Conservation (phyloP, 805 yeast genomes). For the Candida ovalis region DNA sequence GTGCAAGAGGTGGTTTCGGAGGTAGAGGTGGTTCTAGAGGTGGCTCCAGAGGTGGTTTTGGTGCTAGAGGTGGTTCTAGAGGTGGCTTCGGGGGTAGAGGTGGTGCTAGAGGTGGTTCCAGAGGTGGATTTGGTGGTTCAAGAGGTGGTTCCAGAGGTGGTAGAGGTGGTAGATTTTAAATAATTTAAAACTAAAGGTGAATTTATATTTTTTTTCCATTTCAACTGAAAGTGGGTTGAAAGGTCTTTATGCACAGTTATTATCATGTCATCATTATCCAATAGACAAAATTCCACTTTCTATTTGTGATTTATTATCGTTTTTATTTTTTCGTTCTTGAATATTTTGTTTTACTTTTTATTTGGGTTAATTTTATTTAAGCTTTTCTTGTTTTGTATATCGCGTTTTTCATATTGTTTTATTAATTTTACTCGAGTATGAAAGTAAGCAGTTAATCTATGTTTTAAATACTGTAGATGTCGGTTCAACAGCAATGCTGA, state of each 20-base stretch:
- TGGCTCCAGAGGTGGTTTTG: slow-evolving; percentile 41
- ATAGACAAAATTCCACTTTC: neutral
- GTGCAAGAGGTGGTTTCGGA: slow-evolving; percentile 43
- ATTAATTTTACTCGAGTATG: neutral
- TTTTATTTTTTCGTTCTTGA: neutral
- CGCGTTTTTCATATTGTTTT: neutral
- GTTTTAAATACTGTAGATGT: too few species aligned
- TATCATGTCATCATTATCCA: neutral
- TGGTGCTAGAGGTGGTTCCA: slow-evolving; percentile 42
- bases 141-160: slow-evolving; percentile 25
- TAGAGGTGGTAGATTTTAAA: slow-evolving; percentile 23
- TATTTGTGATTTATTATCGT: neutral
- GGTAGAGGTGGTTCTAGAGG: slow-evolving; percentile 37
- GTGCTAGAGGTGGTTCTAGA: slow-evolving; percentile 38
- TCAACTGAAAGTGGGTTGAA: neutral
- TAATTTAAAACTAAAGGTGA: neutral
- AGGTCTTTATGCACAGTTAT: neutral
- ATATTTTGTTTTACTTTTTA: neutral
- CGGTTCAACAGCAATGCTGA: too few species aligned
- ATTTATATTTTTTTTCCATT: neutral
- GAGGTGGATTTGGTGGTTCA: slow-evolving; percentile 28
- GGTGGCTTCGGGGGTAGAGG: slow-evolving; percentile 45
- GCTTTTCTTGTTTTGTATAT: neutral
- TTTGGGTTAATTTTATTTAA: slow-evolving; percentile 1
- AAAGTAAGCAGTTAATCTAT: neutral